Base-by-base conservation (phyloP, 306 rosid genomes). In the Astragalus glycyphyllos region DNA sequence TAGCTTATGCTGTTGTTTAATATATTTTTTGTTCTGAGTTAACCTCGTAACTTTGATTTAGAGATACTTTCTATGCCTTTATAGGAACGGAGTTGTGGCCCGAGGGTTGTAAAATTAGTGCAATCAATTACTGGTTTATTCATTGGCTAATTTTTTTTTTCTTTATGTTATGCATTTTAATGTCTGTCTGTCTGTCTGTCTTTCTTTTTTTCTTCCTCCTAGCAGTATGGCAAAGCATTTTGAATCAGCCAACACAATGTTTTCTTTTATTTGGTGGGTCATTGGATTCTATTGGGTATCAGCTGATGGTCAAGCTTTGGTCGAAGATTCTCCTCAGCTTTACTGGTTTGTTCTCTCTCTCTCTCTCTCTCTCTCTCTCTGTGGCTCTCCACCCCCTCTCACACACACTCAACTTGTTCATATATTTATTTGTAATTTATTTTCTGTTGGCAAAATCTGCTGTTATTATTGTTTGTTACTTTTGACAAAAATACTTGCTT, bases 251-350 rank as follows among this genome's bases (percentile, higher is more conserved):
- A 94, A 89, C 82, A 91, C 99, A 48, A 86, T 91, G 96, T 94
- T 94, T 77, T 94, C 99, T 20, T 94, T 94, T 74, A 84, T 91
- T 80, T 94, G 99, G 99, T 91, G 99, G 99, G 91, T 94, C 65
- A 78, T 94, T 48, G 99, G 99, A 62, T 94, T 94, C 81, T 94
- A 89, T 76, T 94, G 99, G 99, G 88, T 91, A 32, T 94, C 99
- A 56, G 87, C 96, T 0, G 95, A 87, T 50, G 86, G 88, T 65
- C 91, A 85, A 74, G 7, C 78, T 82, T 77, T 94, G 75, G 86
- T 90, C 23, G 84, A 15, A 3, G 82, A 65, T 63, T 86, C 99
- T 56, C 97, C 97, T 32, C 85, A 75, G 81, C 97, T 94, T 58
- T 94, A 91, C 84, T 94, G 99, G 99, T 94, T 65, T 73, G 88